Base-by-base conservation (phyloP, 2,329 filamentous ascomycete species). In the Diaporthe caulivora region DNA sequence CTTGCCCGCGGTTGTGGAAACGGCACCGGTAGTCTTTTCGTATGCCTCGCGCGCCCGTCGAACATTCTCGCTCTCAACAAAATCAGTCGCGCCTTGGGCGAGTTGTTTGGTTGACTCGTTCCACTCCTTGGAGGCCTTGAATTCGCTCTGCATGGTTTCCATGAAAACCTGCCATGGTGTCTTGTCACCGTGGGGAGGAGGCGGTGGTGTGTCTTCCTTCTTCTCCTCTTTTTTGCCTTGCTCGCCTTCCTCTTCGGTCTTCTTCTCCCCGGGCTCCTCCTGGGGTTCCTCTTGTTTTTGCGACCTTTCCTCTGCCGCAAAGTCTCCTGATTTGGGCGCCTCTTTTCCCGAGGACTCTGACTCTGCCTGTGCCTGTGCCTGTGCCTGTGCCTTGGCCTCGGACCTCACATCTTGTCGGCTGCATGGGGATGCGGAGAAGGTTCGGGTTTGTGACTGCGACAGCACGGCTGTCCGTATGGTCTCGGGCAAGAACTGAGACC, bases 111-210 rank as follows among this genome's bases (percentile, higher is more conserved):
- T 99, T 55, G 95, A 97, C 81, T 99, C 97, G 80, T 99, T 98
- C 97, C 97, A 99, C 83, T 99, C 97, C 82, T 98, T 98, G 21
- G 95, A 98, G 69, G 95, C 94, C 83, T 98, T 95, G 85, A 99
- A 97, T 84, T 99, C 97, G 72, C 88, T 89, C 82, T 94, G 91
- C 84, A 99, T 91, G n/a, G 97, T 99, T 81, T 99, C 97, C 80
- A 94, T 94, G 86, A 99, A 99, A 42, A 99, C 97, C 82, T 98
- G 95, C 95, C 97, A 98, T 70, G 97, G 97, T 3, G 96, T 97
- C 88, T 99, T 99, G 86, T 98, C 95, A 75, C 97, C 97, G 81
- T 99, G 97, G 26, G 95, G 96, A n/a, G 97, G 96, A 18, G 95
- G 96, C 29, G 96, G 94, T 17, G 95, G 92, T 37, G 90, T 83